Base-by-base conservation (phyloP, 2,329 filamentous ascomycete species). In the Mariannaea sp. region DNA sequence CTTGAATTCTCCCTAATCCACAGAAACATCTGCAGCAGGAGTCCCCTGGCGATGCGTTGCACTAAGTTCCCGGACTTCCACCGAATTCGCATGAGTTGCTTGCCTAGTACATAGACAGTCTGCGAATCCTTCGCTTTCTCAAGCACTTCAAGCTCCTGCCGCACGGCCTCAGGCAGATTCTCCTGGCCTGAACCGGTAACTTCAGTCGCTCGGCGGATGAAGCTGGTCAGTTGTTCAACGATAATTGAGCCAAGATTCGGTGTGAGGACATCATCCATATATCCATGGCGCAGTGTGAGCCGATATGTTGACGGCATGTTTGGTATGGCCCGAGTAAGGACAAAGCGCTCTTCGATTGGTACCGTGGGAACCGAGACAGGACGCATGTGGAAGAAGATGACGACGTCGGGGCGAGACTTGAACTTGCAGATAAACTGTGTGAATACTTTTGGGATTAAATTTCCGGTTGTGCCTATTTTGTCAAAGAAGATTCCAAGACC, bases 401-500 rank as follows among this genome's bases (percentile, higher is more conserved):
- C 78, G 9, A 88, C 79, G 19, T 87, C 82, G 0, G 87, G 86
- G 2, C 80, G 75, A 0, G 83, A 80, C 26, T 80, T 80, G 56
- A 91, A 85, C 65, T 90, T 90, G 42, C 77, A 80, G 7, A 89
- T 76, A 66, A 90, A 91, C 39, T 90, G 85, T 2, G 82, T 81
- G 68, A 89, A 90, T 9, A 38, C 32, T 6, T 29, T 26, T 17
- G 44, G 43, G 12, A 43, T 17, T 8, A 22, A 8, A 32, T 40
- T 40, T 38, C 87, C 22, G 8, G 7, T 14, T n/a, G 19, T 5
- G 19, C 43, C 87, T 1, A 81, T 78, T 71, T 92, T 91, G 71
- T 91, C 88, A 68, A 91, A 90, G 74, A 89, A 91, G 51, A 91
- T 84, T 1, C 85, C 88, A 3, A 82, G 78, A 30, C 77, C 88